These are phyloP conservation scores for Aspergillus nidulans DNA, from an alignment of 495 filamentous ascomycete species.

Conservation along the genomic window DNA sequence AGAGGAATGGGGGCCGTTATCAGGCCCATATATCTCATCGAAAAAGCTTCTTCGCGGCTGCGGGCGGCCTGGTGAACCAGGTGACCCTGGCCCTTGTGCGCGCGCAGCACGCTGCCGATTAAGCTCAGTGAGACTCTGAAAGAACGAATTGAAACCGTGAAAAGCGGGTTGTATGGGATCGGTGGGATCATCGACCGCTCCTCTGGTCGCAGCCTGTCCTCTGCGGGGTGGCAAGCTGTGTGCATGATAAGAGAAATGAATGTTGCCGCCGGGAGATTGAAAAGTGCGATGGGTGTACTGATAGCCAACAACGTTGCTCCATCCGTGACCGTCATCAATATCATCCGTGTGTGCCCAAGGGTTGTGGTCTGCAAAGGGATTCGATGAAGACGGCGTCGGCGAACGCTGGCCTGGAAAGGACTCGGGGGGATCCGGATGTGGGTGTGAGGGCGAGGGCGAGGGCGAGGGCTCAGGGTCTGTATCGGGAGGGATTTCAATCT, in stretches of 20 bases:
- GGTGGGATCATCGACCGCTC: slow-evolving; percentile 17
- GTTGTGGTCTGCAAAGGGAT: slow-evolving; percentile 34
- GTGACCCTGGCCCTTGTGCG: background rate
- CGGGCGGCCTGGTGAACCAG: background rate
- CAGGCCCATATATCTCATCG: slow-evolving; percentile 1
- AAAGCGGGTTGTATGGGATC: background rate
- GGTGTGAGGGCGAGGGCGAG: background rate
- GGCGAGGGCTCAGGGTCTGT: slow-evolving; percentile 11
- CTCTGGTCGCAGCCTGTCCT: slow-evolving; percentile 13
- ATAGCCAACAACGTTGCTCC: slow-evolving; percentile 4
- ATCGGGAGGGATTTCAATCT: slow-evolving; percentile 39
- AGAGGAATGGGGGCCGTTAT: background rate
- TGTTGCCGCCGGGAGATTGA: slow-evolving; percentile 42
- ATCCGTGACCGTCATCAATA: slow-evolving; percentile 15
- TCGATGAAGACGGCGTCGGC: slow-evolving; percentile 10
- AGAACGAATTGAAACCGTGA: slow-evolving; percentile 29
- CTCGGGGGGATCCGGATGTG: slow-evolving; percentile 14
- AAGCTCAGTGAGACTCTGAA: slow-evolving; percentile 26
- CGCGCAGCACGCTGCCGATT: slow-evolving; percentile 13
- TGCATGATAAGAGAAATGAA: slow-evolving; percentile 34
- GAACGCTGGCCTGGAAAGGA: slow-evolving; percentile 16
- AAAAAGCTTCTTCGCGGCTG: background rate
- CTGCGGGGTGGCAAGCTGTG: slow-evolving; percentile 21
- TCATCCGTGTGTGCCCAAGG: slow-evolving; percentile 36
- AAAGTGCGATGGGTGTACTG: slow-evolving; percentile 43